These are phyloP conservation scores for Neonectria neomacrospora DNA, from an alignment of 2,329 filamentous ascomycete genomes.

Conservation along the genomic window DNA sequence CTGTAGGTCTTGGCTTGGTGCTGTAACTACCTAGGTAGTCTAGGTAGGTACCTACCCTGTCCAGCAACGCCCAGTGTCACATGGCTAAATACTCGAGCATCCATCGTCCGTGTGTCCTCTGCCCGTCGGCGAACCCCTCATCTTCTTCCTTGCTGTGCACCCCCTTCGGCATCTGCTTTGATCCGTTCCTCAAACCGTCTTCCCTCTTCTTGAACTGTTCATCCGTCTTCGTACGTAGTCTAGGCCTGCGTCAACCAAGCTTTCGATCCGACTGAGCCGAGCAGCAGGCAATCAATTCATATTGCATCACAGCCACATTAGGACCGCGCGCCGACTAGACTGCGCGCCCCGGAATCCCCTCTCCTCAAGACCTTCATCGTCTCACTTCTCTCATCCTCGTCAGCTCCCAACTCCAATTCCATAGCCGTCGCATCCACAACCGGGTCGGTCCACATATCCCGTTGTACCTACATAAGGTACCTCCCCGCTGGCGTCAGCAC, in stretches of 20 bases:
- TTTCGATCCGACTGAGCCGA: conserved; percentile 7
- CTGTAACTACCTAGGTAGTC: no score
- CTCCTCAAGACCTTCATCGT: neutral
- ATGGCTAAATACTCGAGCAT: neutral
- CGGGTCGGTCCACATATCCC: neutral
- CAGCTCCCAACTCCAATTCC: neutral
- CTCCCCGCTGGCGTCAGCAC: conserved; percentile 1
- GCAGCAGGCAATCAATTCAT: conserved; percentile 10
- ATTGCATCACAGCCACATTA: conserved; percentile 22
- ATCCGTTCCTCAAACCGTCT: neutral
- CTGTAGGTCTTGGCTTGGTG: neutral
- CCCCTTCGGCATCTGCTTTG: neutral
- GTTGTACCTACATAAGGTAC: conserved; percentile 10
- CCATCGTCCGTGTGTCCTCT: neutral
- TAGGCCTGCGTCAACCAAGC: neutral
- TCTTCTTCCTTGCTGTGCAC: neutral
- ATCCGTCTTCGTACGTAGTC: neutral
- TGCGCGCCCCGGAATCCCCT: neutral
- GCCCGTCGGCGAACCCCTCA: conserved; percentile 1
- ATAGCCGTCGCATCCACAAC: neutral
- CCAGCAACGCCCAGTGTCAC: neutral
- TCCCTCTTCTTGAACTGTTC: neutral
- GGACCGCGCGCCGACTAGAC: conserved; percentile 18
- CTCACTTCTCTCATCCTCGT: neutral
- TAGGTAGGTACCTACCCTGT: neutral